Base-by-base conservation (phyloP, 2,329 filamentous ascomycete species). In the Colletotrichum musae region DNA sequence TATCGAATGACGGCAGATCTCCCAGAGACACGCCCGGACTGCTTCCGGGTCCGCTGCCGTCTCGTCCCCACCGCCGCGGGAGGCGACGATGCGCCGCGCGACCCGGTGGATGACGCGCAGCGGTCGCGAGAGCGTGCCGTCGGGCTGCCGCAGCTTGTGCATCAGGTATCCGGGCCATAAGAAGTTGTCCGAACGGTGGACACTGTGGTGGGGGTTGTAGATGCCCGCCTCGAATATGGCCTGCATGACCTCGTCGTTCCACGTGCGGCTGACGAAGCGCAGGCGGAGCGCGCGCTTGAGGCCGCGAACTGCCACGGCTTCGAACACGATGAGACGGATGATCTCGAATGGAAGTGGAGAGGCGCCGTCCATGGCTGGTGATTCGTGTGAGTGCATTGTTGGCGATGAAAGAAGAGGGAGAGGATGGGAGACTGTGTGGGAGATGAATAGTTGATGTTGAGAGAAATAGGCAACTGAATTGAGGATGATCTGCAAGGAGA, bases 191-290 rank as follows among this genome's bases (percentile, higher is more conserved):
- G 32, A 18, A 48, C 32, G 12, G 18, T 43, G 45, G 21, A 32
- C 28, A 28, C 45, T 47, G 13, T 39, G 54, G 54, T 58, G n/a
- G 45, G 28, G 39, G 21, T 57, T 36, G 54, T 45, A 39, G 36
- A 57, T 57, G 43, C 54, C 54, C n/a, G 54, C 45, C 26, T 57
- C 54, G 36, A 57, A 36, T 57, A 57, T 57, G 13, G 54, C 54
- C 45, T 57, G 36, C 54, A 57, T 12, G 39, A 57, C 45, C 39
- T 45, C 54, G 39, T 57, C 36, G 54, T 57, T 18, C 54, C 54
- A 57, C 45, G 54, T 45, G 13, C 54, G 54, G 21, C 26, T 57
- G 39, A 57, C 54, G 45, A 36, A 39, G 54, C 54, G 54, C 26
- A 57, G 39, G 50, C 50, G 50, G 12, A 53, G 50, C 16, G 54